A percentile compares a stretch with the other conserved stretches of the same genome.
Evolutionary conservation across 1,284 basidiomycete genomes (phyloP).

Genomic region (Naganishia albida): DNA sequence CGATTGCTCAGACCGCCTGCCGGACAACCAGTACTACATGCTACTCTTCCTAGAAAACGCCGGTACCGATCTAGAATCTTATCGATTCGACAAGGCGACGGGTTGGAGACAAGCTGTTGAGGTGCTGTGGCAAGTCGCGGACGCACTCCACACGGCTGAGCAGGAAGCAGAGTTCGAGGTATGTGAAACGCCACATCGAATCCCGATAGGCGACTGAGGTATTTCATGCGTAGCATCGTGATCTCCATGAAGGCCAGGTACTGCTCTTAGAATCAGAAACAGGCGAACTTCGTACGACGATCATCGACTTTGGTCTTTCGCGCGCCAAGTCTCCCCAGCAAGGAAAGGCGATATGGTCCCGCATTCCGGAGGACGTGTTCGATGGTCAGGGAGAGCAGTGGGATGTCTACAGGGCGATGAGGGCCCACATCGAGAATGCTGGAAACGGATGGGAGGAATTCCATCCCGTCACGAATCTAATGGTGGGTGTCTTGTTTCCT

Average conservation of each 20-base stretch:
- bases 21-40: conserved; percentile 74
- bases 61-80: conserved; percentile 83
- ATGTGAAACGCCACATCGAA: conserved; percentile 36
- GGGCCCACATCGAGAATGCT: conserved; percentile 58
- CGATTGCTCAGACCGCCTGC: conserved; percentile 68
- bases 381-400: conserved; percentile 88
- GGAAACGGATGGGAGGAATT: conserved; percentile 65
- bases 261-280: conserved; percentile 62
- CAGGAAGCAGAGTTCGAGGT: conserved; percentile 81
- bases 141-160: conserved; percentile 76
- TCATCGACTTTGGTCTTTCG: conserved; percentile 94
- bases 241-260: conserved; percentile 97
- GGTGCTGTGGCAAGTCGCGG: conserved; percentile 86
- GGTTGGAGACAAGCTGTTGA: conserved; percentile 85
- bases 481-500: conserved; percentile 66
- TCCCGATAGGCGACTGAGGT: too few relatives aligned
- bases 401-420: conserved; percentile 90
- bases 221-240: conserved; percentile 72
- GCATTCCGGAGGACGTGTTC: conserved; percentile 75
- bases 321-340: conserved; percentile 61
- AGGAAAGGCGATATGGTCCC: conserved; percentile 33
- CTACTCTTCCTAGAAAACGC: conserved; percentile 87
- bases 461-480: conserved; percentile 79
- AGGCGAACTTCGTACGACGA: conserved; percentile 69
- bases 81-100: conserved; percentile 61